Conservation (phyloP, 352 stramenopile genomes). For the Hyaloperonospora brassicae region DNA sequence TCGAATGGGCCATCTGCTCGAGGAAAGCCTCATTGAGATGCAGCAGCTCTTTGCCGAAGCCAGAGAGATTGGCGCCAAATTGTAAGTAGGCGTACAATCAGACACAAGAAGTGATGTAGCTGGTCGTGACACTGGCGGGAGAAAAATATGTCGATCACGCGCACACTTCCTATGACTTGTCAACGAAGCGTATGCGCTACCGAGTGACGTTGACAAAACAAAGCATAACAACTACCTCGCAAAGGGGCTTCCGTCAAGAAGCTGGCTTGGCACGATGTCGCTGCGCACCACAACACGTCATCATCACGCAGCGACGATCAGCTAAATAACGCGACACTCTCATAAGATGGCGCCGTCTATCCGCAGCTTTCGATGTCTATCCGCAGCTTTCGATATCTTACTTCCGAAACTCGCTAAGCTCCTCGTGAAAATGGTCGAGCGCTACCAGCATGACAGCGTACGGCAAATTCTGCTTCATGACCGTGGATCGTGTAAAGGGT, state of each 20-base stretch:
- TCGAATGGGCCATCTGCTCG: conserved; percentile 64
- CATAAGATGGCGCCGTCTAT: too few species aligned
- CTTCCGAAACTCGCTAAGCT: conserved; percentile 55
- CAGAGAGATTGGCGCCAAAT: conserved; percentile 31
- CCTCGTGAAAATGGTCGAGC: conserved; percentile 77
- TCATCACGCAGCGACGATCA: too few species aligned
- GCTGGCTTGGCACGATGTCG: too few species aligned
- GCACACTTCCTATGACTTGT: background rate
- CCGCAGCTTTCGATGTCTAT: background rate
- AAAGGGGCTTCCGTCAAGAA: too few species aligned
- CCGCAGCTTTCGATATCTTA: conserved; percentile 4
- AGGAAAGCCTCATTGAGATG: conserved; percentile 76
- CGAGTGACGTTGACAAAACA: background rate
- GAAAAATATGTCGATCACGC: too few species aligned
- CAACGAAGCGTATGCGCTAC: background rate
- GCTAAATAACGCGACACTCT: too few species aligned
- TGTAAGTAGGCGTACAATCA: conserved; percentile 15
- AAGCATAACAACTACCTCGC: background rate
- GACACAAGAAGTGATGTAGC: background rate
- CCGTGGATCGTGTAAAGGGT: conserved; percentile 50
- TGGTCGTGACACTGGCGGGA: background rate
- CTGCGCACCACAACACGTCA: too few species aligned
- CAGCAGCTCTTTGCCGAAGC: conserved; percentile 45
- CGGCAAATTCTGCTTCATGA: conserved; percentile 68
- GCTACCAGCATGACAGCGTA: conserved; percentile 72